These are phyloP conservation scores for Colletotrichum sp. DNA, from an alignment of 2,329 filamentous ascomycete species.

Conservation along the genomic window DNA sequence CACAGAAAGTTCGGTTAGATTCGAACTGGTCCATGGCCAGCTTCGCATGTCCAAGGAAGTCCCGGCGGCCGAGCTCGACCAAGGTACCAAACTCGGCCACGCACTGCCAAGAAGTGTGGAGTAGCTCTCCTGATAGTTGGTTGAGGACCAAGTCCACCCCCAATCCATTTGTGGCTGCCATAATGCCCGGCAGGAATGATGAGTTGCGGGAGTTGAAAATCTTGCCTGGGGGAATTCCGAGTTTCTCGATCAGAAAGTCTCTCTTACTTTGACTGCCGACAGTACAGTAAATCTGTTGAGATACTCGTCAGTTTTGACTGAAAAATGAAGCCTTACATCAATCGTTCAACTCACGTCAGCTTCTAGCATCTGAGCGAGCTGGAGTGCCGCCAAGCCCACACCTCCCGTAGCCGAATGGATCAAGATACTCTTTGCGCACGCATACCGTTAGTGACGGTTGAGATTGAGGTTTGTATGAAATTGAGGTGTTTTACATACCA, in stretches of 20 bases:
- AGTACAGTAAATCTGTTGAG: constrained; percentile 6
- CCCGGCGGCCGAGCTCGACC: constrained; percentile 50
- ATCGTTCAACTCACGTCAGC: constrained; percentile 20
- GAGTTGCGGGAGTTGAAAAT: constrained; percentile 6
- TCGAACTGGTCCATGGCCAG: constrained; percentile 52
- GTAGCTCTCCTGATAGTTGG: constrained; percentile 43
- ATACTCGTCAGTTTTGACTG: background rate
- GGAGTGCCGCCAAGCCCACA: background rate
- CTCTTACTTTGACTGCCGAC: background rate
- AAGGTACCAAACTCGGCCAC: constrained; percentile 49
- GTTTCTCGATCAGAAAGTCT: background rate
- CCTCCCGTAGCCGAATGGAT: constrained; percentile 12
- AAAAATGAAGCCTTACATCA: rapidly evolving
- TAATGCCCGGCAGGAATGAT: background rate
- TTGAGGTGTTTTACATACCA: background rate
- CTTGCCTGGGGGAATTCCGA: background rate
- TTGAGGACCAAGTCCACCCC: constrained; percentile 45
- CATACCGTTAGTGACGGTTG: background rate
- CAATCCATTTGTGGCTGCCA: background rate
- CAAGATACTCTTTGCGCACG: constrained; percentile 25
- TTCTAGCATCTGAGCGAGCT: background rate
- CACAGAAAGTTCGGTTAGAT: constrained; percentile 35
- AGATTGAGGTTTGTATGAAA: background rate
- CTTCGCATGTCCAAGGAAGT: constrained; percentile 42
- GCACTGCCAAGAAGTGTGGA: constrained; percentile 48